Evolutionary conservation across 106 monocot species (phyloP).

Genomic region (Platanthera guangdongensis): DNA sequence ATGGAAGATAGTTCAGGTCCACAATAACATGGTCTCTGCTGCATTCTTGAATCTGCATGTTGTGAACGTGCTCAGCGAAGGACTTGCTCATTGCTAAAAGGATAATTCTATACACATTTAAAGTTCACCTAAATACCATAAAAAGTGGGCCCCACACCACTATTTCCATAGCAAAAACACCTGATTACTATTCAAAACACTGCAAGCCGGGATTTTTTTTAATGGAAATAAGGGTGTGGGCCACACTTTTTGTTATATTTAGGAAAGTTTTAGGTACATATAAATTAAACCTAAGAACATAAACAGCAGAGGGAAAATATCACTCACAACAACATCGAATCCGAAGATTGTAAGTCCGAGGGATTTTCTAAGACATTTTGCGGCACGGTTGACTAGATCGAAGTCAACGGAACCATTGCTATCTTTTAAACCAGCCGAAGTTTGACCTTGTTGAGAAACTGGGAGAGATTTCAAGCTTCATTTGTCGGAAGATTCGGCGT

Average conservation of each 20-base stretch:
- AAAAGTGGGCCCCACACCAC: no score
- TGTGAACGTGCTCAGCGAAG: not conserved
- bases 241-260: no score
- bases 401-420: conserved; percentile 36
- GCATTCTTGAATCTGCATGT: conserved; percentile 76
- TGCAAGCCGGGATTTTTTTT: no score
- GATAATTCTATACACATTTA: no score
- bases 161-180: no score
- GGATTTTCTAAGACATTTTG: conserved; percentile 47
- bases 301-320: not conserved
- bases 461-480: conserved; percentile 93
- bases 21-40: conserved; percentile 86
- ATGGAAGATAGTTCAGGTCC: conserved; percentile 91
- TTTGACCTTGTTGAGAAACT: conserved; percentile 30
- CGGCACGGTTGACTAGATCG: conserved; percentile 47
- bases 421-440: not conserved
- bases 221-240: no score
- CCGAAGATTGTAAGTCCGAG: conserved; percentile 91
- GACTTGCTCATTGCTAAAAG: not conserved
- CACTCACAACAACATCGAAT: conserved; percentile 97
- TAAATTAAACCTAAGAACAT: no score
- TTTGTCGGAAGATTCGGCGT: not conserved
- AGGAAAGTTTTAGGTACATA: no score
- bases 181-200: no score
- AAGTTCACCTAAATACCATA: no score